Conservation (phyloP, 2,329 filamentous ascomycete genomes). For the Xylaria arbuscula region DNA sequence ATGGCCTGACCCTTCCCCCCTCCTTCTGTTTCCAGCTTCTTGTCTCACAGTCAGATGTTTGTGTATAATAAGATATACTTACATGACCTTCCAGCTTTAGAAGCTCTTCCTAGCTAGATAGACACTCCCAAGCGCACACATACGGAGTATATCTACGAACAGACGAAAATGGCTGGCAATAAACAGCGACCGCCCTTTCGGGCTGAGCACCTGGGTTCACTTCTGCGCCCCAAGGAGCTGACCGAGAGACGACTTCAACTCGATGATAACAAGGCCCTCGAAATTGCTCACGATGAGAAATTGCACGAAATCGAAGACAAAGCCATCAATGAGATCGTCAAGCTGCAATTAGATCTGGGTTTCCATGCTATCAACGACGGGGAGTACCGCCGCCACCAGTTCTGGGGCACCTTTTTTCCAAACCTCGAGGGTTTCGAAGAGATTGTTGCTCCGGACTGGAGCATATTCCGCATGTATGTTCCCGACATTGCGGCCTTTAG, state of each 20-base stretch:
- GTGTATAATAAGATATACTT: constrained; percentile 1
- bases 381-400: constrained; percentile 57
- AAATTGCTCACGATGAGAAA: constrained; percentile 54
- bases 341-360: constrained; percentile 74
- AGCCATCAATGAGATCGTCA: constrained; percentile 74
- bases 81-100: not conserved
- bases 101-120: not conserved
- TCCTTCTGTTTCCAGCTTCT: not conserved
- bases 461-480: constrained; percentile 65
- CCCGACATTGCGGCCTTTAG: constrained; percentile 59
- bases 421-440: constrained; percentile 57
- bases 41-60: not conserved
- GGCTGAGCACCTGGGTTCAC: constrained; percentile 79
- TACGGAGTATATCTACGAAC: not conserved
- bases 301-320: constrained; percentile 68
- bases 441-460: constrained; percentile 61
- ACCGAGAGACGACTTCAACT: constrained; percentile 67
- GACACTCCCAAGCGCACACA: not conserved
- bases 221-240: constrained; percentile 74
- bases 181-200: constrained; percentile 69
- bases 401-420: constrained; percentile 61
- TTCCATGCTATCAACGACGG: constrained; percentile 70
- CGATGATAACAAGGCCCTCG: constrained; percentile 53
- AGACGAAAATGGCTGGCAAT: constrained; percentile 43
- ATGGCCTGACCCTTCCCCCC: constrained; percentile 1